Percentiles rank a stretch among this genome's conserved stretches.
These are phyloP conservation scores for Picochlorum sp. DNA, from an alignment of 139 green algal genomes.

Conservation along the genomic window DNA sequence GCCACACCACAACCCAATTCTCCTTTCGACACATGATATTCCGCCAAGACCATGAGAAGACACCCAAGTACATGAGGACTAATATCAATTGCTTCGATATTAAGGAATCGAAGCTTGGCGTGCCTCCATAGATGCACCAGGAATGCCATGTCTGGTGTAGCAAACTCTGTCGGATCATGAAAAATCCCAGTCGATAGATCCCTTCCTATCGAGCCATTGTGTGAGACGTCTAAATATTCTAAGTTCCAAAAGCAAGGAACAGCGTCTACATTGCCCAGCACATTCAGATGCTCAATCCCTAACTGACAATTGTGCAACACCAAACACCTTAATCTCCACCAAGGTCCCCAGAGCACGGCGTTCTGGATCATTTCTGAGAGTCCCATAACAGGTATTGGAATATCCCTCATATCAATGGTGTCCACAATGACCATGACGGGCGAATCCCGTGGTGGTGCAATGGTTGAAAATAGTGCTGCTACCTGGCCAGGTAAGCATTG, in stretches of 20 bases:
- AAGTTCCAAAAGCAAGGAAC: slow-evolving; percentile 4
- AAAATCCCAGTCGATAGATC: background rate
- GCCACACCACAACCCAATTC: no score
- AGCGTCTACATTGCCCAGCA: background rate
- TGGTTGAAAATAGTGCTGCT: background rate
- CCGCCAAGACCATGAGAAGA: no score
- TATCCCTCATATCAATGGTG: background rate
- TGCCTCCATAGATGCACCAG: background rate
- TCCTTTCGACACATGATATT: no score
- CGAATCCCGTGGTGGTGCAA: background rate
- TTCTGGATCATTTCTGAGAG: background rate
- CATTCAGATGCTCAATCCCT: background rate
- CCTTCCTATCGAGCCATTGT: background rate
- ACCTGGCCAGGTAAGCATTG: background rate
- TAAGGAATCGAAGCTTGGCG: no score
- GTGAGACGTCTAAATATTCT: slow-evolving; percentile 4
- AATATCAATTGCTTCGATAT: no score
- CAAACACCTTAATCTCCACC: slow-evolving; percentile 8
- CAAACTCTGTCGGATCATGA: background rate
- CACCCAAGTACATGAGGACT: no score
- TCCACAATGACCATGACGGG: background rate
- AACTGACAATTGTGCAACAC: background rate
- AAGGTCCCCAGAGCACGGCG: background rate
- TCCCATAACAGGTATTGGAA: background rate
- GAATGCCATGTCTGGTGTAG: background rate